Evolutionary conservation across 345 rosid genomes (phyloP).

Genomic region (Mercurialis annua): DNA sequence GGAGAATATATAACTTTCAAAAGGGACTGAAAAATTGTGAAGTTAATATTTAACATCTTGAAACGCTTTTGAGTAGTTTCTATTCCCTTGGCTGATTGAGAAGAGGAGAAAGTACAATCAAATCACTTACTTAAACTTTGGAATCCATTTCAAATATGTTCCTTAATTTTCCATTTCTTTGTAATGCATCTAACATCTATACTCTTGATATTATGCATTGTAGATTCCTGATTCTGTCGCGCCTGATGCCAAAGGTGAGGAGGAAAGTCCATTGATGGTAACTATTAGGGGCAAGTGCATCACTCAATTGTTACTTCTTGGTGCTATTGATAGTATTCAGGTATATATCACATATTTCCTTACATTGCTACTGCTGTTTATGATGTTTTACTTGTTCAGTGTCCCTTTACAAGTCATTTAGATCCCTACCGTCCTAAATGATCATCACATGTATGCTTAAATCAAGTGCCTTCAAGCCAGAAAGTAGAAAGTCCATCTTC

Average conservation of each 20-base stretch:
- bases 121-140: not conserved
- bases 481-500: constrained; percentile 5
- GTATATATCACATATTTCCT: constrained; percentile 31
- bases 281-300: constrained; percentile 86
- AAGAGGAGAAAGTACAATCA: too few relatives aligned
- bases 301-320: constrained; percentile 77
- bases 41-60: not conserved
- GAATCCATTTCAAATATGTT: not conserved
- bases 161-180: not conserved
- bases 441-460: not conserved
- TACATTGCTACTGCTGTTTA: not conserved
- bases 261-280: constrained; percentile 67
- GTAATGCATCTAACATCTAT: not conserved
- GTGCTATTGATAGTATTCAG: constrained; percentile 86
- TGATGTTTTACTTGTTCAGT: not conserved
- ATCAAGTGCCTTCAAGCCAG: not conserved
- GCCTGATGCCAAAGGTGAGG: constrained; percentile 59
- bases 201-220: constrained; percentile 16
- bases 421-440: constrained; percentile 1
- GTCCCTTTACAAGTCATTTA: not conserved
- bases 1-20: not conserved
- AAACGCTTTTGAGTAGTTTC: not conserved
- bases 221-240: constrained; percentile 61
- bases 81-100: not conserved
- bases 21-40: not conserved